Base-by-base conservation (phyloP, 805 yeast species). In the Saccharomyces jurei region DNA sequence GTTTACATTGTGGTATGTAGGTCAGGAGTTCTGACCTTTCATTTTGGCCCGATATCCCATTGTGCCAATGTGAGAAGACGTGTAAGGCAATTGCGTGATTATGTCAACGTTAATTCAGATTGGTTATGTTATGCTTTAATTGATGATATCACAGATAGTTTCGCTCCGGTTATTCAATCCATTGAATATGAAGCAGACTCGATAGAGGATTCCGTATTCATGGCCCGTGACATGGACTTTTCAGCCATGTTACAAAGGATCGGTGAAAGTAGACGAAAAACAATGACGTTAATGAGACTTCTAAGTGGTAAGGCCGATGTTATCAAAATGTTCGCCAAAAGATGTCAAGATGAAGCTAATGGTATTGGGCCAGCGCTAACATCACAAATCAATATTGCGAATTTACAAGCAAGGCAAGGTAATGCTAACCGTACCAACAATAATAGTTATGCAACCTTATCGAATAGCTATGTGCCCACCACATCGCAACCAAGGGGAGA, bases 271-370 rank as follows among this genome's bases (percentile, higher is more conserved):
- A 81, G 98, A 70, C 80, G 92, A 59, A 87, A 86, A 66, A 95
- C 91, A 32, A 92, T 92, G 97, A 86, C 96, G 0, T 72, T 92
- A 65, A 84, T 91, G 87, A 80, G 98, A 64, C 74, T 92, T 58
- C 76, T 92, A 51, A 83, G 92, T 46, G 96, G 96, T 59, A 92
- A 92, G 68, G 97, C 97, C 0, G 98, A 92, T 69, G 98, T 92
- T 53, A 88, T 92, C 64, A 87, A 87, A 63, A 91, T 90, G 95
- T 89, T 92, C 75, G 94, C 96, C 41, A 92, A 92, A 69, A 79
- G 98, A 63, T 90, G 97, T 71, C 91, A 86, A 64, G 97, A 90
- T 71, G 78, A 74, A 50, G 69, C 66, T 3, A 72, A 71, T 54
- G 76, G 77, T 6, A 71, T 73, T 53, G 75, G 76, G 2, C 75